phyloP scores from a whole-genome alignment of 225 moss, liverwort and hornwort species.

The Polytrichum commune region DNA sequence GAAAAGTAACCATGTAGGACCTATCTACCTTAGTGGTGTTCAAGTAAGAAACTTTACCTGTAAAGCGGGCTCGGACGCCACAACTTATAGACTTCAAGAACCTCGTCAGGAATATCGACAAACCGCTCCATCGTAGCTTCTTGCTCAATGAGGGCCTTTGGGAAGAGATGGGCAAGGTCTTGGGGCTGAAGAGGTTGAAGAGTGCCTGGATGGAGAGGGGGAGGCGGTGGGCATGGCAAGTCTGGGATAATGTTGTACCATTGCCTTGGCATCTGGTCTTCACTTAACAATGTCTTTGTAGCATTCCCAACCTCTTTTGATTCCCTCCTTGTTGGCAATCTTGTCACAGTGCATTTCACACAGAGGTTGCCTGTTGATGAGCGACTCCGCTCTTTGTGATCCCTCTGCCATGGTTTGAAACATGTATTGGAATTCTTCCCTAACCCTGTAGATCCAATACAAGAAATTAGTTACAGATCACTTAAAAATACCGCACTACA shows the following conservation, averaged over 20 bases:
- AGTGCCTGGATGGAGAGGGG: constrained; percentile 42
- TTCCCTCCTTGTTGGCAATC: neutral
- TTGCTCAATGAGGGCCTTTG: constrained; percentile 41
- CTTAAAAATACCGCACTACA: too few relatives aligned
- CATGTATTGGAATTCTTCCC: too few relatives aligned
- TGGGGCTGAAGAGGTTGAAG: constrained; percentile 44
- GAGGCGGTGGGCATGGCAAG: constrained; percentile 42
- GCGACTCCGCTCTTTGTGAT: too few relatives aligned
- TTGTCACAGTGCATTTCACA: neutral
- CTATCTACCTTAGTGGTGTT: too few relatives aligned
- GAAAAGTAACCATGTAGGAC: too few relatives aligned
- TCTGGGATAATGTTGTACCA: constrained; percentile 60
- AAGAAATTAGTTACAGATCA: too few relatives aligned
- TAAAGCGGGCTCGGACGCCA: constrained; percentile 53
- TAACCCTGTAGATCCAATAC: too few relatives aligned
- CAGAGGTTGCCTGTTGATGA: too few relatives aligned
- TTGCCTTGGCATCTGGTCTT: constrained; percentile 50
- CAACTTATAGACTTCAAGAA: constrained; percentile 52
- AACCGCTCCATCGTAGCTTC: constrained; percentile 42
- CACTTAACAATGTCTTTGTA: constrained; percentile 41
- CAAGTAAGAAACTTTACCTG: constrained; percentile 15
- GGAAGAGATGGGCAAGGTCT: constrained; percentile 46
- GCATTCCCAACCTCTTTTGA: neutral
- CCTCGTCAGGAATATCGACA: constrained; percentile 46
- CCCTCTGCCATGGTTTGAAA: too few relatives aligned